Evolutionary conservation across 2,329 filamentous ascomycete genomes (phyloP), one percentile per base, ranked within the genome.

Genomic region (Colletotrichum musae): DNA sequence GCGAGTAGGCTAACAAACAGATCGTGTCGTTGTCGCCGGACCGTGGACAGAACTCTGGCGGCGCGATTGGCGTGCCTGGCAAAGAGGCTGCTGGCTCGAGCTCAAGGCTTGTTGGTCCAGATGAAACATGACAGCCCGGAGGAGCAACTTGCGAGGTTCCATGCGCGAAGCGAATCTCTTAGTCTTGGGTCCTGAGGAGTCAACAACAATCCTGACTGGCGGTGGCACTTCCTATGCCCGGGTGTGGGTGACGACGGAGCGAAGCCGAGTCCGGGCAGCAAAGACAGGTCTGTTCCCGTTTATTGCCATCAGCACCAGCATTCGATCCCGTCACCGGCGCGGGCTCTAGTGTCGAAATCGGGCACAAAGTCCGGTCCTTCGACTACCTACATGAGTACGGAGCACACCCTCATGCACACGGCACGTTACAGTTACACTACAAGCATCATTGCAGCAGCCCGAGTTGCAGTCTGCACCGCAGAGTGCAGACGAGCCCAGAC

Each of bases 371-470:
- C 62, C 62, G 66, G 9, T 18, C 51, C 51, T 28, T 36, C 36
- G 26, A 52, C n/a, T 56, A 56, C 56, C 39, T 64, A 50, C 32
- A 36, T 36, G 43, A 57, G 36, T 59, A 65, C 21, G 43, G 64
- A 58, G 57, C 39, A 32, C n/a, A 64, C 59, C 28, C 32, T 36
- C 32, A 51, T 48, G 56, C 57, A 32, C 58, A 61, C 24, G 41
- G 53, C 58, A 28, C 26, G 66, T 71, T 58, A 62, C 67, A 66
- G 66, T 71, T 58, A 62, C 67, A 66, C 67, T 56, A 45, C 54
- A 56, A 41, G 61, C 50, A 58, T 57, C 26, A 39, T 69, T 69
- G 56, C 69, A 65, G 65, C 56, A 39, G 15, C 66, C 47, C 51
- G 48, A 45, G 64, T 68, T 54, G 60, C 69, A 36, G 32, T 36